A percentile compares a stretch with the other conserved stretches of the same genome.
These are phyloP conservation scores for Aspergillus texensis DNA, from an alignment of 2,329 filamentous ascomycete genomes.

Conservation along the genomic window DNA sequence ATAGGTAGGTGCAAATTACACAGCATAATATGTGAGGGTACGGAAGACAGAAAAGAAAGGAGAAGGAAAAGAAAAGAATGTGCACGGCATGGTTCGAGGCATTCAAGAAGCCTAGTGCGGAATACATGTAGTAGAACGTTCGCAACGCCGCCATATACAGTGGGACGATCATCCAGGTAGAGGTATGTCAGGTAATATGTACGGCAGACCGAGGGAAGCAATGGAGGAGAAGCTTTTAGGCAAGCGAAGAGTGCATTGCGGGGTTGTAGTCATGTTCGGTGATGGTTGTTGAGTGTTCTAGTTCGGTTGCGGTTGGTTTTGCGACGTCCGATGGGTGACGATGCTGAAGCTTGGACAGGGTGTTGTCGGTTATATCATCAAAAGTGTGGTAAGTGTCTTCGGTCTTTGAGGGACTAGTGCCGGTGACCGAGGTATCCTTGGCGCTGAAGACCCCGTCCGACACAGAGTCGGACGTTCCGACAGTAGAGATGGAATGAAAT, in stretches of 20 bases:
- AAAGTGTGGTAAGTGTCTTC: neutral
- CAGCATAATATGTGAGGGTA: neutral
- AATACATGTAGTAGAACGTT: neutral
- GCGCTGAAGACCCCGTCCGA: conserved; percentile 14
- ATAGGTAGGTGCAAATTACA: neutral
- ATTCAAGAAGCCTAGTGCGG: neutral
- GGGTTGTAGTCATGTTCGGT: neutral
- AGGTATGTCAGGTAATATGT: conserved; percentile 3
- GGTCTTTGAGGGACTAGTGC: neutral
- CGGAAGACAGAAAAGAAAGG: neutral
- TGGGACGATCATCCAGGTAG: neutral
- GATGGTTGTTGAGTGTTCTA: neutral
- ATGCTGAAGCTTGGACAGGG: neutral
- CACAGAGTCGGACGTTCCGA: conserved; percentile 33
- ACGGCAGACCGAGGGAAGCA: neutral
- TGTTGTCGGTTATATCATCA: neutral
- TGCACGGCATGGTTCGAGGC: neutral
- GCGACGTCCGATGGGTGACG: neutral
- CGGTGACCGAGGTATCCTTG: conserved; percentile 11
- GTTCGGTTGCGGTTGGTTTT: neutral
- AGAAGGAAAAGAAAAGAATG: neutral
- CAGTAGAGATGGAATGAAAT: conserved; percentile 44
- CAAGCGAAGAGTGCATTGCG: neutral
- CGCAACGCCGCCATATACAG: neutral
- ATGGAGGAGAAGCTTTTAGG: neutral